Evolutionary conservation across 768 basidiomycete species (phyloP).

Genomic region (Mycena vulgaris): DNA sequence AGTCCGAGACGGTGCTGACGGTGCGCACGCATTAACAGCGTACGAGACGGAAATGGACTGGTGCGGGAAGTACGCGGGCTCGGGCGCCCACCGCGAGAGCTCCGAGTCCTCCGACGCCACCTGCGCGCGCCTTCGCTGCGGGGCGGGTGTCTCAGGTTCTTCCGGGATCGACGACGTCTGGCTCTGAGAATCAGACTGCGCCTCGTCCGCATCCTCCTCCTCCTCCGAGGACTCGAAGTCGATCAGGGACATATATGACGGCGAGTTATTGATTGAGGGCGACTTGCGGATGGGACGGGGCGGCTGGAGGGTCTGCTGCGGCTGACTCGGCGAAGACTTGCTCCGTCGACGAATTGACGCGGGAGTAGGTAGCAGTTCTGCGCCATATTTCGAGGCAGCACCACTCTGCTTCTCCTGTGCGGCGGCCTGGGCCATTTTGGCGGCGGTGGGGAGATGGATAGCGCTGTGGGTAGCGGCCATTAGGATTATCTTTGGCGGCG

Average conservation of each 20-base stretch:
- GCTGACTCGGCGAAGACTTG: constrained; percentile 17
- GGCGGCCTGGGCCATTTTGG: neutral
- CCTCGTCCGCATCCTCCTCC: constrained; percentile 24
- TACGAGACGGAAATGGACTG: constrained; percentile 20
- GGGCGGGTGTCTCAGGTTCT: neutral
- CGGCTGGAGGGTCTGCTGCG: constrained; percentile 6
- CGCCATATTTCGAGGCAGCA: neutral
- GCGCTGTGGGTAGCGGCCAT: constrained; percentile 19
- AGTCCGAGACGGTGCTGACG: neutral
- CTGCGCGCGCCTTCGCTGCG: neutral
- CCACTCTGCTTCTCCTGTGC: neutral
- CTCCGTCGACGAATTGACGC: no score
- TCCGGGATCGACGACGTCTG: constrained; percentile 16
- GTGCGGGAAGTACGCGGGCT: constrained; percentile 21
- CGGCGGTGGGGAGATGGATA: constrained; percentile 12
- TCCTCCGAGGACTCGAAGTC: constrained; percentile 34
- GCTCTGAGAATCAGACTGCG: neutral
- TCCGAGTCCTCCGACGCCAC: constrained; percentile 11
- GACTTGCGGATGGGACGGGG: constrained; percentile 27
- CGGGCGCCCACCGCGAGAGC: constrained; percentile 32
- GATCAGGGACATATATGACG: constrained; percentile 30
- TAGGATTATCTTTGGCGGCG: constrained; percentile 1
- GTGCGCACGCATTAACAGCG: neutral
- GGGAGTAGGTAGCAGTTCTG: constrained; percentile 7
- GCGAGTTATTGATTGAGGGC: constrained; percentile 22